Percentiles rank a stretch among this genome's conserved stretches.
Conservation (phyloP, 192 early-diverging fungal genomes). For the Allomyces macrogynus region DNA sequence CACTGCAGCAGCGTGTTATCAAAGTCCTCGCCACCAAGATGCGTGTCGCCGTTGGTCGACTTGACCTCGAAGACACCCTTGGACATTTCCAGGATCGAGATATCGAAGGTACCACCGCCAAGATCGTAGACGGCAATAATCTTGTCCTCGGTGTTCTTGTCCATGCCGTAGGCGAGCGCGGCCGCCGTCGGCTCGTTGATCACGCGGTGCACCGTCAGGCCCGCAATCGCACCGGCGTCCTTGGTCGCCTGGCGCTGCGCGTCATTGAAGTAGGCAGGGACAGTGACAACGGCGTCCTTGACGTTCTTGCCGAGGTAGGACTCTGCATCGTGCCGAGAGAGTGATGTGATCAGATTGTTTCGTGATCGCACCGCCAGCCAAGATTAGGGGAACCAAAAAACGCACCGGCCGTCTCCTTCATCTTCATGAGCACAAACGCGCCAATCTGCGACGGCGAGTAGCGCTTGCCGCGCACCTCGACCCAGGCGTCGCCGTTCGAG, state of each 20-base stretch:
- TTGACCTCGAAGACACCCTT: constrained; percentile 97
- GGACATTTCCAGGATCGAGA: constrained; percentile 94
- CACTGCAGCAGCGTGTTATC: constrained; percentile 49
- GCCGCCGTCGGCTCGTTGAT: constrained; percentile 95
- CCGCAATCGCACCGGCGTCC: constrained; percentile 79
- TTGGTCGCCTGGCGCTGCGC: constrained; percentile 92
- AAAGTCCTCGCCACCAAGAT: constrained; percentile 59
- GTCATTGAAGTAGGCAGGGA: constrained; percentile 98
- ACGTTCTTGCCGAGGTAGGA: constrained; percentile 55
- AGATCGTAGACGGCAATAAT: constrained; percentile 91
- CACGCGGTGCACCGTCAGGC: constrained; percentile 73
- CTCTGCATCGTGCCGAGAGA: constrained; percentile 9
- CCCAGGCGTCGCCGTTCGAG: constrained; percentile 95
- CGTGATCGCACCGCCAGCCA: too few species aligned
- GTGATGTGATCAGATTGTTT: too few species aligned
- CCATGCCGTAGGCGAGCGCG: constrained; percentile 76
- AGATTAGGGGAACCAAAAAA: constrained; percentile 9
- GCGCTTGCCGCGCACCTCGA: constrained; percentile 79
- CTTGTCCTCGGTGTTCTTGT: constrained; percentile 65
- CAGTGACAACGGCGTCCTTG: constrained; percentile 86
- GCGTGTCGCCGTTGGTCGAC: constrained; percentile 93
- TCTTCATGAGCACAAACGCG: constrained; percentile 91
- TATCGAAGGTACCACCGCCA: constrained; percentile 98
- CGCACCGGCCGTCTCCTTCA: constrained; percentile 86
- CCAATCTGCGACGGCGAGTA: constrained; percentile 94